A percentile compares a stretch with the other conserved stretches of the same genome.
Conservation (phyloP, 768 basidiomycete genomes). For the Pulveroboletus ravenelii region DNA sequence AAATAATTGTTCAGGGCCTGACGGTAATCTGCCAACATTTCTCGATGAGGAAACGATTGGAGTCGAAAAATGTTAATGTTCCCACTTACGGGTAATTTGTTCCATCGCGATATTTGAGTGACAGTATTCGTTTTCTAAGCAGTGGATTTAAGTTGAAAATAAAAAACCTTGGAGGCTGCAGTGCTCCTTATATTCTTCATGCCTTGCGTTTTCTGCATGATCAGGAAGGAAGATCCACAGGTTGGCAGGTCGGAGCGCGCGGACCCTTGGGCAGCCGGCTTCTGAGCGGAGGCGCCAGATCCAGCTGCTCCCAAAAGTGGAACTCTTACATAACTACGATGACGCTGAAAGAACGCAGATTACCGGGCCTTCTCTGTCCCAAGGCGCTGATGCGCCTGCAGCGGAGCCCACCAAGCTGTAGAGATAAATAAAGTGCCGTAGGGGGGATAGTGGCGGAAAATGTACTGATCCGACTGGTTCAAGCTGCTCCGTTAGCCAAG, state of each 20-base stretch:
- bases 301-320: neutral
- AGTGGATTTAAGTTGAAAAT: neutral
- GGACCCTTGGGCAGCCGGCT: constrained; percentile 3
- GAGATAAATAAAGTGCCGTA: neutral
- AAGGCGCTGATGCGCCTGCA: neutral
- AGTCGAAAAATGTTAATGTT: neutral
- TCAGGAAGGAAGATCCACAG: constrained; percentile 15
- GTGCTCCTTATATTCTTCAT: constrained; percentile 14
- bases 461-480: neutral
- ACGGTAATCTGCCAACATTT: constrained; percentile 13
- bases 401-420: constrained; percentile 24
- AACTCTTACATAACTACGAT: neutral
- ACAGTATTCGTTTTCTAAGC: neutral
- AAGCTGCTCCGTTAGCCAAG: neutral
- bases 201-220: constrained; percentile 7
- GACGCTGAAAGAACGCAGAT: neutral
- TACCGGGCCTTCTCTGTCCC: neutral
- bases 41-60: neutral
- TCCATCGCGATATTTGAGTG: constrained; percentile 1
- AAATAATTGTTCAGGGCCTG: constrained; percentile 23
- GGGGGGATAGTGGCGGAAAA: neutral
- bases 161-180: neutral
- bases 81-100: constrained; percentile 10
- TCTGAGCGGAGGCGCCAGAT: neutral
- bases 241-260: constrained; percentile 14